Conservation (phyloP, 148 eudicot genomes). For the Cornus florida region DNA sequence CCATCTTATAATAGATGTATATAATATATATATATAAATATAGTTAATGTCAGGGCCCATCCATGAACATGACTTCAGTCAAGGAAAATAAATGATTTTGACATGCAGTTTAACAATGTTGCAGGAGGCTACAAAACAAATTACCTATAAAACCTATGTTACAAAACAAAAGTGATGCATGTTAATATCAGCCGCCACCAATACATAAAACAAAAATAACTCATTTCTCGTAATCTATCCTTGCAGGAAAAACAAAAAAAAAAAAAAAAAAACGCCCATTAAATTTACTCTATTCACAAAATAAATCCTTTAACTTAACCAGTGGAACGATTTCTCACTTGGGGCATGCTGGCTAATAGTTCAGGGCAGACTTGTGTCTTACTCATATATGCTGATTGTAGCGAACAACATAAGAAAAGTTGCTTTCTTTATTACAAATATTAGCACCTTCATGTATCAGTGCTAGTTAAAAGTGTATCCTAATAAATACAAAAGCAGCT, state of each 20-base stretch:
- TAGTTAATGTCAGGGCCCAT: neutral
- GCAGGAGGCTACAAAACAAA: conserved; percentile 2
- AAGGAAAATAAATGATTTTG: neutral
- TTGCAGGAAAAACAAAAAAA: no score
- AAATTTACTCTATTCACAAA: neutral
- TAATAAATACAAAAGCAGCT: neutral
- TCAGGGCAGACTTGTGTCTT: neutral
- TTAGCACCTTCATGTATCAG: neutral
- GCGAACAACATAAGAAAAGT: neutral
- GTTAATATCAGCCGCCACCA: neutral
- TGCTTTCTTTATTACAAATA: neutral
- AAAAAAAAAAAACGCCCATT: neutral
- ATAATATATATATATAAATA: neutral
- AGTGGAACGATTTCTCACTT: neutral
- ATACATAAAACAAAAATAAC: neutral
- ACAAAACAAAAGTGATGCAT: neutral
- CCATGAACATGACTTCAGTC: conserved; percentile 8
- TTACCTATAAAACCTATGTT: neutral
- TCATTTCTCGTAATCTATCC: neutral
- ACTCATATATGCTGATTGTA: neutral
- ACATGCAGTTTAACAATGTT: neutral
- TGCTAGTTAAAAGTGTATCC: neutral
- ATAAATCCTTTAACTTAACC: conserved; percentile 1
- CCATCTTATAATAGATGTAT: neutral
- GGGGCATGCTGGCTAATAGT: neutral